Evolutionary conservation across 2,329 filamentous ascomycete species (phyloP).

Genomic region (Diaporthe eres): DNA sequence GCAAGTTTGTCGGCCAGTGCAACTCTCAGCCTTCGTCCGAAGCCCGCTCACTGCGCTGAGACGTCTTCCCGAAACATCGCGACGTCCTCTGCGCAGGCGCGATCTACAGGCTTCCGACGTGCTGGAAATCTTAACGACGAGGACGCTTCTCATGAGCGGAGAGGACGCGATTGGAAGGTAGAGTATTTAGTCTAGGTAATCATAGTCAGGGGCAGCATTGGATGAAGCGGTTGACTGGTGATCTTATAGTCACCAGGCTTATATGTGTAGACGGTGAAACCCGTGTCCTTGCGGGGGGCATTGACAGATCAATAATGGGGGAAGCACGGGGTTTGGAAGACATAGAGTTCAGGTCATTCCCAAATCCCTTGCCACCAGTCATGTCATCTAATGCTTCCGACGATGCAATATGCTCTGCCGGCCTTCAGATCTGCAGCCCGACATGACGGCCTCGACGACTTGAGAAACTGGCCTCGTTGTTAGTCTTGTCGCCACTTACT

Average conservation of each 20-base stretch:
- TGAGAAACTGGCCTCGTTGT: not conserved
- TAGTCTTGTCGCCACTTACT: slow-evolving; percentile 12
- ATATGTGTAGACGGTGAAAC: slow-evolving; percentile 11
- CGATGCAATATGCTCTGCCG: not conserved
- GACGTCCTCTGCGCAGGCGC: not conserved
- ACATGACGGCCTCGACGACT: not conserved
- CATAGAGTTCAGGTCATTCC: not conserved
- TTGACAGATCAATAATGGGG: not conserved
- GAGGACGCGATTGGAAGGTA: slow-evolving; percentile 3
- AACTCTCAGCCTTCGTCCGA: slow-evolving; percentile 18
- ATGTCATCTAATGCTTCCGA: not conserved
- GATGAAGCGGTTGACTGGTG: no score
- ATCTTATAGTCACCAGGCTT: not conserved
- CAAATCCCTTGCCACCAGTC: not conserved
- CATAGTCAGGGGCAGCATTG: not conserved
- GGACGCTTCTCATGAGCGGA: not conserved
- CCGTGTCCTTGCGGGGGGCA: not conserved
- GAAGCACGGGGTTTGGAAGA: not conserved
- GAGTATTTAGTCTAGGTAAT: not conserved
- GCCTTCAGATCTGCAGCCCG: not conserved
- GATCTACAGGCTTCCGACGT: slow-evolving; percentile 11
- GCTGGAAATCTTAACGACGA: not conserved
- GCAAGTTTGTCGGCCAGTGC: not conserved
- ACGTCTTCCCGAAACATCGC: slow-evolving; percentile 18
- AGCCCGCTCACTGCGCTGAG: not conserved